A percentile compares a stretch with the other conserved stretches of the same genome.
phyloP scores from a whole-genome alignment of 257 asterid species.

The Solanum clarkiae region DNA sequence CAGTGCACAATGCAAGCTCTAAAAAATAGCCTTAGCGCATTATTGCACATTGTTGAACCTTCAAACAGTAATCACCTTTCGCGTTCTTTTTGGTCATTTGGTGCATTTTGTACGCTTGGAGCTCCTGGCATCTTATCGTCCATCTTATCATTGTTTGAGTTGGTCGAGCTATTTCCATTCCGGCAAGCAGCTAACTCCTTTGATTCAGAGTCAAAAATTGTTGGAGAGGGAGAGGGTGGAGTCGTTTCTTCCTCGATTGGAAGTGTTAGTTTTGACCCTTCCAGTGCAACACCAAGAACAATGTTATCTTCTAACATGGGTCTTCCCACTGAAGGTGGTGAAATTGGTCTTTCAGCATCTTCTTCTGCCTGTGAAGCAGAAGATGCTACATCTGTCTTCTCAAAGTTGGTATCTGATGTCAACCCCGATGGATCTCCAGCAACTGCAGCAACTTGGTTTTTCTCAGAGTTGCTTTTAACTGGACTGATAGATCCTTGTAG shows the following conservation, averaged over 20 bases:
- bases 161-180: slow-evolving; percentile 3
- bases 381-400: background rate
- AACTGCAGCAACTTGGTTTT: background rate
- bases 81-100: slow-evolving; percentile 11
- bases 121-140: slow-evolving; percentile 11
- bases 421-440: slow-evolving; percentile 1
- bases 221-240: slow-evolving; percentile 4
- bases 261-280: slow-evolving; percentile 90
- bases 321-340: slow-evolving; percentile 16
- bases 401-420: slow-evolving; percentile 4
- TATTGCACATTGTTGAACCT: slow-evolving; percentile 3
- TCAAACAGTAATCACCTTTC: background rate
- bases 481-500: background rate
- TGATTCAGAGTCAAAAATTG: slow-evolving; percentile 2
- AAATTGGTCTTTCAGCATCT: slow-evolving; percentile 17
- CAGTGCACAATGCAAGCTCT: slow-evolving; percentile 20
- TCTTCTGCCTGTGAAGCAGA: slow-evolving; percentile 3
- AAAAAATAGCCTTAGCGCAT: slow-evolving; percentile 19
- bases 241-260: slow-evolving; percentile 67
- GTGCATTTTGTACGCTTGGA: background rate
- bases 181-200: slow-evolving; percentile 17
- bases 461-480: slow-evolving; percentile 4
- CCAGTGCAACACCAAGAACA: slow-evolving; percentile 93
- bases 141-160: slow-evolving; percentile 7
- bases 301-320: slow-evolving; percentile 62